Base-by-base conservation (phyloP, 2,329 filamentous ascomycete genomes). In the Trichophaea hybrida region DNA sequence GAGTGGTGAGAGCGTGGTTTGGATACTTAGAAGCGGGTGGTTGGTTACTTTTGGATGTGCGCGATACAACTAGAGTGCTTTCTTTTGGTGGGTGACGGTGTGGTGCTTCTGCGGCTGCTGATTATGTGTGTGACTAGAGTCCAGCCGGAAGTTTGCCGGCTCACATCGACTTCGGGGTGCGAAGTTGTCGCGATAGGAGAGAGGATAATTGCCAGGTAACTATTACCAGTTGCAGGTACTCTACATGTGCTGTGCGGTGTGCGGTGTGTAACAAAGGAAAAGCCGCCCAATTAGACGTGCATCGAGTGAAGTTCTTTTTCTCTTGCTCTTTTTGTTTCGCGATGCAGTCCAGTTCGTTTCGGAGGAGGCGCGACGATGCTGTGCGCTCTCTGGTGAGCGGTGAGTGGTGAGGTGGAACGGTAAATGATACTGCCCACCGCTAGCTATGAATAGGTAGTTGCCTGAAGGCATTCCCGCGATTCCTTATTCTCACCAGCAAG, bases 81-180 rank as follows among this genome's bases (percentile, higher is more conserved):
- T 12, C 38, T 43, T 15, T 43, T 4, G 38, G 10, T 43, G 38
- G 38, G 10, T 43, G 38, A 15, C 38, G 38, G 38, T 24, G 24
- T 24, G 24, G 24, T 24, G 24, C 24, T 24, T 24, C 24, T 24
- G 46, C 31, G 48, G 38, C n/a, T 10, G 38, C 10, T 43, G 38
- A 43, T 43, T 50, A 24, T 32, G 48, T 32, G n/a, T 53, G 50
- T 53, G 50, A 53, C 50, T 53, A 53, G 31, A 37, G 31, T 53
- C 33, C 32, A 35, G 37, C 50, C 50, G 50, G 50, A 53, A 53
- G 32, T 35, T 32, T 53, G 33, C 50, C 50, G 50, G 50, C 37
- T 34, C 32, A 37, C 44, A 8, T 15, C 10, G 8, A 10, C 38
- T 10, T 12, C 38, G 10, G 38, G n/a, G 24, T 12, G 24, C 44